Evolutionary conservation across 192 early-diverging fungal species (phyloP).

Genomic region (Gryganskiella cystojenkinii): DNA sequence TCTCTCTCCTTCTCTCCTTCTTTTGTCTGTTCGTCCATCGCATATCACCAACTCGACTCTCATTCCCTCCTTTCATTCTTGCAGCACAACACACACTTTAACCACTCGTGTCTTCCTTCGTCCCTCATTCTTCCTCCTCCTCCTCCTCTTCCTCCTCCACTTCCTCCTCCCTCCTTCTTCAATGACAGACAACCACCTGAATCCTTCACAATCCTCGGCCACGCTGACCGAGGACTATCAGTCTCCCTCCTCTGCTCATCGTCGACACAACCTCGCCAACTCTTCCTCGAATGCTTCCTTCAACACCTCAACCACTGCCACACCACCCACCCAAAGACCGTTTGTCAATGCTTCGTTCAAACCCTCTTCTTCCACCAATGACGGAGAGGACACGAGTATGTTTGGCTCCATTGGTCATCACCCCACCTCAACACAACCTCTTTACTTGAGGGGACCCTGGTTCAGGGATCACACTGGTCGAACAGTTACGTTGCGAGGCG

Average conservation of each 20-base stretch:
- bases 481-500: constrained; percentile 62
- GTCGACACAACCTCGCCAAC: constrained; percentile 14
- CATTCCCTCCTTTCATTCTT: not conserved
- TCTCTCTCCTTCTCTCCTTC: not conserved
- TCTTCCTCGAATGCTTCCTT: constrained; percentile 34
- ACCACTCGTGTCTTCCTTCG: not conserved
- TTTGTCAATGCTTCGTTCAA: constrained; percentile 23
- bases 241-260: constrained; percentile 4
- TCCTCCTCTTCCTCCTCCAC: not conserved
- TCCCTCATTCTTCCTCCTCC: not conserved
- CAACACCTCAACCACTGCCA: constrained; percentile 31
- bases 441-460: constrained; percentile 44
- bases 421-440: constrained; percentile 38
- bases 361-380: not conserved
- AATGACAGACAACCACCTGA: constrained; percentile 3
- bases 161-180: not conserved
- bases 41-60: too few species aligned
- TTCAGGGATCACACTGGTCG: constrained; percentile 64
- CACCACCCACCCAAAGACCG: constrained; percentile 13
- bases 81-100: not conserved
- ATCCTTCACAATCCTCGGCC: constrained; percentile 32
- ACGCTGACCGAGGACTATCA: constrained; percentile 34
- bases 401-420: constrained; percentile 24
- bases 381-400: constrained; percentile 16
- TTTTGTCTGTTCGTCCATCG: not conserved